These are phyloP conservation scores for Suhomyces kilbournensis DNA, from an alignment of 805 yeast genomes.

Conservation along the genomic window DNA sequence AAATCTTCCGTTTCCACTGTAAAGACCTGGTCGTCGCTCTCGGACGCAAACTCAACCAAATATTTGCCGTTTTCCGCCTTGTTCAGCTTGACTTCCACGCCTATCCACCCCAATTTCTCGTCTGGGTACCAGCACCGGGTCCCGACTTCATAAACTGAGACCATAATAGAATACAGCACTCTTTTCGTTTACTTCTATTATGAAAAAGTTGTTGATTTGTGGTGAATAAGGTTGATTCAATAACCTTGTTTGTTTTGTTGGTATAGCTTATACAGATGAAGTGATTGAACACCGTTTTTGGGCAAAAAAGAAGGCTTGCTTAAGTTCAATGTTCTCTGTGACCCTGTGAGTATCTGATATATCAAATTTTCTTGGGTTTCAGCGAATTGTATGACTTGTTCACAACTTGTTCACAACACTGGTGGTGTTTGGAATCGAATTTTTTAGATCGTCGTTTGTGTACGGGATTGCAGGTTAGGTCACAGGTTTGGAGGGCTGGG, in stretches of 20 bases:
- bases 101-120: slow-evolving; percentile 69
- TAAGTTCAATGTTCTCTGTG: not conserved
- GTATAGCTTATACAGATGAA: too few species aligned
- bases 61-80: slow-evolving; percentile 39
- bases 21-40: slow-evolving; percentile 44
- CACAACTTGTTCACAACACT: slow-evolving; percentile 1
- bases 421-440: slow-evolving; percentile 6
- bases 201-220: too few species aligned
- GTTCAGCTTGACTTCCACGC: slow-evolving; percentile 54
- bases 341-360: not conserved
- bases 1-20: slow-evolving; percentile 48
- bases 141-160: slow-evolving; percentile 29
- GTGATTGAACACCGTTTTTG: too few species aligned
- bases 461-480: not conserved
- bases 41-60: slow-evolving; percentile 52
- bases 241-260: too few species aligned
- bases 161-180: too few species aligned
- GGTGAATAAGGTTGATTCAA: too few species aligned
- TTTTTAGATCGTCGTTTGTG: slow-evolving; percentile 7
- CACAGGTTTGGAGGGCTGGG: not conserved
- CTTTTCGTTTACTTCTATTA: too few species aligned
- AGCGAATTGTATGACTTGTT: not conserved
- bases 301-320: too few species aligned
- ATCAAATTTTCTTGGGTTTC: not conserved
- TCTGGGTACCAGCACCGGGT: slow-evolving; percentile 85